A percentile compares a stretch with the other conserved stretches of the same genome.
Evolutionary conservation across 2,329 filamentous ascomycete genomes (phyloP).

Genomic region (Juglanconis oblonga): DNA sequence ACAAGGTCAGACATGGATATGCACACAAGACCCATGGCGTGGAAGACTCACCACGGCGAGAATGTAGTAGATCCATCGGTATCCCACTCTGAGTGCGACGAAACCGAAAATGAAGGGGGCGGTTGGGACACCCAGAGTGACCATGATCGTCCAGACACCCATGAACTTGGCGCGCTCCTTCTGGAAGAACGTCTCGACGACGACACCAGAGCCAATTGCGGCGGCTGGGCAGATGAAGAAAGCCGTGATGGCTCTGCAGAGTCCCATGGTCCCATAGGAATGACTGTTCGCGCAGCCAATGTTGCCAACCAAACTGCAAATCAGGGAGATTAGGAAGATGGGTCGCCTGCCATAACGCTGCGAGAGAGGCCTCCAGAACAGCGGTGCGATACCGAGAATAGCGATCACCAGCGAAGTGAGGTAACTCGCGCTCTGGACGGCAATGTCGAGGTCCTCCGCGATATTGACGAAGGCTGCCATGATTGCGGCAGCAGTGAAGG

Average conservation of each 20-base stretch:
- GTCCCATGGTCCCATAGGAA: slow-evolving; percentile 46
- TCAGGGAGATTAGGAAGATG: slow-evolving; percentile 46
- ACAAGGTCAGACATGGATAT: neutral
- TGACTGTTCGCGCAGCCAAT: slow-evolving; percentile 50
- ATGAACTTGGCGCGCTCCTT: slow-evolving; percentile 52
- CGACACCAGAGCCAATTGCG: slow-evolving; percentile 52
- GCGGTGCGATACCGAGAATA: slow-evolving; percentile 49
- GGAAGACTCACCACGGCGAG: slow-evolving; percentile 46
- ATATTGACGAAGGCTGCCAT: slow-evolving; percentile 54
- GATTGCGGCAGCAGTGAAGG: slow-evolving; percentile 33
- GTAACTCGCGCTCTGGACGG: slow-evolving; percentile 48
- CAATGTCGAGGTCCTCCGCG: slow-evolving; percentile 45
- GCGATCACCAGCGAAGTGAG: slow-evolving; percentile 54
- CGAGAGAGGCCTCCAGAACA: slow-evolving; percentile 56
- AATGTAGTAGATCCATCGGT: slow-evolving; percentile 58
- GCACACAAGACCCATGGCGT: neutral
- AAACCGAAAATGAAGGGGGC: slow-evolving; percentile 37
- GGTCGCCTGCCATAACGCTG: slow-evolving; percentile 52
- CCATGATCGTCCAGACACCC: slow-evolving; percentile 52
- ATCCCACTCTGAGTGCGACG: slow-evolving; percentile 49
- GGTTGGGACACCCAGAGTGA: slow-evolving; percentile 25
- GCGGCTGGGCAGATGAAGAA: slow-evolving; percentile 56
- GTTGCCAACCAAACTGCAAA: slow-evolving; percentile 46
- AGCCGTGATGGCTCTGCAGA: slow-evolving; percentile 48
- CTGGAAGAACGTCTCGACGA: slow-evolving; percentile 57